Base-by-base conservation (phyloP, 1,284 basidiomycete species). In the Moniliophthora roreri region DNA sequence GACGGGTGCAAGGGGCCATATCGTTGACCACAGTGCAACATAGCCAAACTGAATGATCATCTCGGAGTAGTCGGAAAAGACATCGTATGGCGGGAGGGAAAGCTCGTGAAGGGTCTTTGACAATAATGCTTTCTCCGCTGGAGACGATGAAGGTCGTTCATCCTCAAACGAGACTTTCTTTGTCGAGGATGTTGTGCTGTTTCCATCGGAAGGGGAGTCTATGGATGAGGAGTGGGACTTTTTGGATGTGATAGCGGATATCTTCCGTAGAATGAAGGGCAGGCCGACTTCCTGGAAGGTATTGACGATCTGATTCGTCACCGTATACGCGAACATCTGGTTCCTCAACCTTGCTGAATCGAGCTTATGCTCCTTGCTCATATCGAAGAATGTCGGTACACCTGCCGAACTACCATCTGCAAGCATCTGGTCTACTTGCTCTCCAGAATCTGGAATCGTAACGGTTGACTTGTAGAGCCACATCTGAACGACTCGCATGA, bases 1-100 rank as follows among this genome's bases (percentile, higher is more conserved):
- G 84, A 87, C 77, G n/a, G 91, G 87, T 3, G 93, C 91, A 15
- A 98, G 76, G 1, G 95, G 94, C 96, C 95, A 98, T 53, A 96
- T 92, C 28, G 92, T 87, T 39, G 88, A 91, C 93, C 95, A 98
- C 26, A 98, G 76, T 2, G 85, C 84, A 24, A 98, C 85, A 67
- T 95, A 95, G 1, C 96, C 96, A 66, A 97, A 96, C 69, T 95
- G 88, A 3, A 91, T 93, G 21, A 93, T 91, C 94, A 98, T 97
- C 75, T 98, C 95, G 63, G 85, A 87, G 69, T 95, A 98, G 72
- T 97, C 95, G 54, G 74, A 80, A 62, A 92, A 93, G 3, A 88
- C 71, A 45, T 83, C 81, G 64, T 98, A 98, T 37, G 87, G 84
- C 0, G 95, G 91, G 47, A 97, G 74, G 9, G 80, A 80, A 6